A percentile compares a stretch with the other conserved stretches of the same genome.
These are phyloP conservation scores for Hypomontagnella submonticulosa DNA, from an alignment of 495 filamentous ascomycete genomes.

Conservation along the genomic window DNA sequence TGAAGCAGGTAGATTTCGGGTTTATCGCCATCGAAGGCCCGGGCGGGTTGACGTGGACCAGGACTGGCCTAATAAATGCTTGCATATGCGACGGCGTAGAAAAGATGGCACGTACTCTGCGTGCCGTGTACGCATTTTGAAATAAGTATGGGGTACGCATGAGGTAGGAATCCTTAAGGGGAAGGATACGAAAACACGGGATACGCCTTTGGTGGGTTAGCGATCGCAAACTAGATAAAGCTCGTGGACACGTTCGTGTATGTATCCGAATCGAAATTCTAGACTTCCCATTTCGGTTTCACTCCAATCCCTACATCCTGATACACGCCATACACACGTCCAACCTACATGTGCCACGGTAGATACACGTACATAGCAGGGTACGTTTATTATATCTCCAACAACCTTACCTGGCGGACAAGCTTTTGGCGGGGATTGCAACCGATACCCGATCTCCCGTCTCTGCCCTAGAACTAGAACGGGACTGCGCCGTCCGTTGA, in stretches of 20 bases:
- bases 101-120: conserved; percentile 15
- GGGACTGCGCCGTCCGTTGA: conserved; percentile 43
- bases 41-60: conserved; percentile 15
- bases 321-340: conserved; percentile 6
- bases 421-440: conserved; percentile 38
- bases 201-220: conserved; percentile 20
- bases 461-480: conserved; percentile 37
- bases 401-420: conserved; percentile 26
- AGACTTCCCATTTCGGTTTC: conserved; percentile 31
- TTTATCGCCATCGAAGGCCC: conserved; percentile 4
- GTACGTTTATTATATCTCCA: conserved; percentile 23
- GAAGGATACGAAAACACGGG: conserved; percentile 14
- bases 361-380: conserved; percentile 25
- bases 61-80: conserved; percentile 4
- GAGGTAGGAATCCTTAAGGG: conserved; percentile 25
- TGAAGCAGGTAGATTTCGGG: conserved; percentile 32
- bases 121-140: conserved; percentile 9
- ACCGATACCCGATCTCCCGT: conserved; percentile 43
- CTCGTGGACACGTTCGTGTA: conserved; percentile 4
- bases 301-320: conserved; percentile 20
- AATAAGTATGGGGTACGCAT: conserved; percentile 9
- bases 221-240: conserved; percentile 39
- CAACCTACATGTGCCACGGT: conserved; percentile 7
- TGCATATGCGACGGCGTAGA: conserved; percentile 8
- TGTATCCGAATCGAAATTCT: conserved; percentile 25